Conservation (phyloP, 768 basidiomycete species). For the Agaricus subrufescens region DNA sequence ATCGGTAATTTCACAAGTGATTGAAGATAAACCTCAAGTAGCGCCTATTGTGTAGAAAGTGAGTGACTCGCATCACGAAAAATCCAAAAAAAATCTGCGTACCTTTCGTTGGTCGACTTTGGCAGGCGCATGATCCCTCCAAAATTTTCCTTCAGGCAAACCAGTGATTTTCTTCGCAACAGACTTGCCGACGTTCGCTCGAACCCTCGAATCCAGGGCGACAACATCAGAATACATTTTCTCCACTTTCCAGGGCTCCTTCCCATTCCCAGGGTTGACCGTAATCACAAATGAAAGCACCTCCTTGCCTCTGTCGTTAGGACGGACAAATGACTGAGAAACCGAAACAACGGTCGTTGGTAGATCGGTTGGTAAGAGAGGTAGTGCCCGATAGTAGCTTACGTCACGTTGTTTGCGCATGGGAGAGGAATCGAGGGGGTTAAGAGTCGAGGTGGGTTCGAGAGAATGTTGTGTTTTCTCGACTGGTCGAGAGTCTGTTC, state of each 20-base stretch:
- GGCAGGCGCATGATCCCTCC: constrained; percentile 96
- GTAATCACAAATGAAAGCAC: constrained; percentile 83
- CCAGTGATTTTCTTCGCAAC: constrained; percentile 73
- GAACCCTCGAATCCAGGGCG: constrained; percentile 77
- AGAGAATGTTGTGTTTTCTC: constrained; percentile 11
- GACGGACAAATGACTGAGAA: constrained; percentile 76
- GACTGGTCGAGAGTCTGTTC: constrained; percentile 2
- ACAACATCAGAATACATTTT: constrained; percentile 93
- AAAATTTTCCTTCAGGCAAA: constrained; percentile 88
- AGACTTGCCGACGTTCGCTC: constrained; percentile 59
- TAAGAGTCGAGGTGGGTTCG: not conserved
- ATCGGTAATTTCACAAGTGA: constrained; percentile 76
- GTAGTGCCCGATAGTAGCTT: constrained; percentile 48
- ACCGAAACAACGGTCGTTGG: constrained; percentile 67
- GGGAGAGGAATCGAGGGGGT: not conserved
- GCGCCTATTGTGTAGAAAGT: constrained; percentile 38
- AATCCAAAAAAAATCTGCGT: constrained; percentile 19
- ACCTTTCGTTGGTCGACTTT: constrained; percentile 97
- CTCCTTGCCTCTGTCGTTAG: constrained; percentile 90
- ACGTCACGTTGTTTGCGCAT: constrained; percentile 11
- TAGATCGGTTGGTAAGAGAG: constrained; percentile 67
- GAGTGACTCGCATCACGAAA: not conserved
- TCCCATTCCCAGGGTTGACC: constrained; percentile 67
- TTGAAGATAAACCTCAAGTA: constrained; percentile 84
- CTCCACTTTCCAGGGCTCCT: constrained; percentile 79